phyloP scores from a whole-genome alignment of 1,284 basidiomycete genomes.

The Rhodotorula sp. region DNA sequence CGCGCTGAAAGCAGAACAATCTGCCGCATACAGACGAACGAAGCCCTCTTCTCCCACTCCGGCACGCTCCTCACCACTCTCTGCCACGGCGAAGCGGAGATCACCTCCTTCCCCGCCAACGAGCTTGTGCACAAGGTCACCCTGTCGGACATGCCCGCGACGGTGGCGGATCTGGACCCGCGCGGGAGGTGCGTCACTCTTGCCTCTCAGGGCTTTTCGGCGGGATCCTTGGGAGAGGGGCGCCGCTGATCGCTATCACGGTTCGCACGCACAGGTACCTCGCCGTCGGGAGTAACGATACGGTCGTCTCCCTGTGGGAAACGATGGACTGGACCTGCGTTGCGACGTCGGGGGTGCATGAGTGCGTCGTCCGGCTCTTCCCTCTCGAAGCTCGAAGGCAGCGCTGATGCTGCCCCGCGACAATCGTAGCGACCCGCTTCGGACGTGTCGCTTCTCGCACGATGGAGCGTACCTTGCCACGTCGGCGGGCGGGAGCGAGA shows the following conservation, averaged over 20 bases:
- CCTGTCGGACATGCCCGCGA: conserved; percentile 16
- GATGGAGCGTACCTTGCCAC: conserved; percentile 41
- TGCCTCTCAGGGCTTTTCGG: neutral
- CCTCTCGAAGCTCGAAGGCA: neutral
- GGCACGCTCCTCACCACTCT: conserved; percentile 35
- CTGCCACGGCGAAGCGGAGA: conserved; percentile 15
- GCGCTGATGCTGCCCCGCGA: neutral
- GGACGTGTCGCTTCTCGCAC: conserved; percentile 29
- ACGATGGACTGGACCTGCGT: conserved; percentile 39
- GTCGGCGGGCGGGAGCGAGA: conserved; percentile 7
- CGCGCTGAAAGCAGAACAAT: neutral
- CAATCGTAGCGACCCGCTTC: conserved; percentile 22
- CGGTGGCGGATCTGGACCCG: conserved; percentile 35
- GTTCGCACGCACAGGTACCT: conserved; percentile 21
- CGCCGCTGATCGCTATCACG: neutral
- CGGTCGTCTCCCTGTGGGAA: conserved; percentile 39
- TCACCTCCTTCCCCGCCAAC: conserved; percentile 27
- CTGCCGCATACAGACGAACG: conserved; percentile 29
- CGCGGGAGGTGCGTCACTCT: conserved; percentile 24
- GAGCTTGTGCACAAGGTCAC: conserved; percentile 20
- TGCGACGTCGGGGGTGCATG: conserved; percentile 26
- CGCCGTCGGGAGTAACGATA: conserved; percentile 36
- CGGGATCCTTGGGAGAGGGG: neutral
- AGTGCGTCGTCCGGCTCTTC: conserved; percentile 23
- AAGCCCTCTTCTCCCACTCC: conserved; percentile 39